Evolutionary conservation across 768 basidiomycete species (phyloP), one percentile per base, ranked within the genome.

Genomic region (Roridomyces roridus): DNA sequence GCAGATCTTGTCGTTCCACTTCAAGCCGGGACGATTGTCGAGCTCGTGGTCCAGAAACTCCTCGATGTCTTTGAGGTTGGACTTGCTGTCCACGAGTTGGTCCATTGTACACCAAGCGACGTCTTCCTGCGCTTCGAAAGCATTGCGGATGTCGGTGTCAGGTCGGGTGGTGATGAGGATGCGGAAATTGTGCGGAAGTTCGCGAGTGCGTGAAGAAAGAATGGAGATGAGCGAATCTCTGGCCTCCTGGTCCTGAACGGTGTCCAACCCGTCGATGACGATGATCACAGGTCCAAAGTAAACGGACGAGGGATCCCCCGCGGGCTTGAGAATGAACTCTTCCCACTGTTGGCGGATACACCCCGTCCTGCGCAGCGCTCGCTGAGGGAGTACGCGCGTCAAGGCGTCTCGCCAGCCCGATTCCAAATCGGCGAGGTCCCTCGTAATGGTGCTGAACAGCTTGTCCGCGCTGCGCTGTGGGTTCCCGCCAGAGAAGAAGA

Each of bases 311-410:
- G 24, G 29, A 21, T 39, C 15, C 9, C 12, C 9, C 0, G 56
- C 44, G 20, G 56, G 56, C n/a, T 47, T 46, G 29, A 57, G 49
- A 28, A 57, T 57, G 14, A 57, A 57, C n/a, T 51, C 49, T 45
- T 57, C 49, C n/a, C 46, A 57, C 40, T 57, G 56, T 43, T 51
- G 49, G 17, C 18, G 21, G 44, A 57, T 46, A 10, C 36, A 57
- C 17, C 17, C 18, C 28, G 56, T 57, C 18, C 34, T 51, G 25
- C 56, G 36, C 3, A 40, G 26, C 9, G 56, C 43, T 6, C 51
- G 49, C 29, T 9, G 14, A 18, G n/a, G 34, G 6, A 51, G 11
- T 8, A 35, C 23, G 23, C 34, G 35, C 23, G 24, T 46, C 44
- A 51, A 26, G 1, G 56, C 43, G 7, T 31, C 45, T 24, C 23